Percentiles rank a stretch among this genome's conserved stretches.
Conservation (phyloP, 2,329 filamentous ascomycete genomes). For the Didymella arachidicola region DNA sequence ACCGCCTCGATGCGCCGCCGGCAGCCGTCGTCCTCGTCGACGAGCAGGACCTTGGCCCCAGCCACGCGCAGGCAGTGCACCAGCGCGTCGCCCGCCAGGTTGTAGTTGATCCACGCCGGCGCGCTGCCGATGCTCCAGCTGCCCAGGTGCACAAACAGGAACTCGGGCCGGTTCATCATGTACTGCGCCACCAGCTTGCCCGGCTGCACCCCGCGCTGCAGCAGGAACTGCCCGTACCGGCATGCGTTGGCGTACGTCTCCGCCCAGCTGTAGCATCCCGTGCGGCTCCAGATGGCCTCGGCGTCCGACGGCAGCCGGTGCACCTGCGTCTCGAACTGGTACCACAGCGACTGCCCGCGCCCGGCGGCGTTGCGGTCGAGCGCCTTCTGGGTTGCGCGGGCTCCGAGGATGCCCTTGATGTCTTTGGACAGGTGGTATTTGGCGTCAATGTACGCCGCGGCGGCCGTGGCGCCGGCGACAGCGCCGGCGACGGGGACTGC, state of each 20-base stretch:
- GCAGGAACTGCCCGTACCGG: conserved; percentile 49
- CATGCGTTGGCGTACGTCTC: conserved; percentile 53
- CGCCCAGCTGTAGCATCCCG: conserved; percentile 55
- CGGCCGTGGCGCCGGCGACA: conserved; percentile 48
- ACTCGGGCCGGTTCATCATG: conserved; percentile 72
- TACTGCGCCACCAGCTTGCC: conserved; percentile 71
- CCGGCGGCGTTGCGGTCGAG: conserved; percentile 57
- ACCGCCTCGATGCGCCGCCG: conserved; percentile 65
- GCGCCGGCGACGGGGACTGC: conserved; percentile 45
- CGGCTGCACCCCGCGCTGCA: conserved; percentile 61
- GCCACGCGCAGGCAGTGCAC: conserved; percentile 71
- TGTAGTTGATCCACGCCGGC: conserved; percentile 75
- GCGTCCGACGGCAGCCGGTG: conserved; percentile 58
- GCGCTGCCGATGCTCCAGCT: conserved; percentile 71
- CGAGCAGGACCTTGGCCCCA: conserved; percentile 57
- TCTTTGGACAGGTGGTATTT: conserved; percentile 74
- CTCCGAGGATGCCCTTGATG: conserved; percentile 56
- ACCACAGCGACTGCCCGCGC: conserved; percentile 68
- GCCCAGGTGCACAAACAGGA: conserved; percentile 71
- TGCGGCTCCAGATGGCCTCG: conserved; percentile 72
- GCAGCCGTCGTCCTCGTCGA: conserved; percentile 60
- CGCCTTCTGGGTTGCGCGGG: conserved; percentile 55
- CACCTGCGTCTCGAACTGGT: conserved; percentile 67
- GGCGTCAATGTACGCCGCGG: conserved; percentile 70
- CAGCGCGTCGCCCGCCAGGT: conserved; percentile 69